Conservation (phyloP, 352 stramenopile genomes). For the Globisporangium radiosum region DNA sequence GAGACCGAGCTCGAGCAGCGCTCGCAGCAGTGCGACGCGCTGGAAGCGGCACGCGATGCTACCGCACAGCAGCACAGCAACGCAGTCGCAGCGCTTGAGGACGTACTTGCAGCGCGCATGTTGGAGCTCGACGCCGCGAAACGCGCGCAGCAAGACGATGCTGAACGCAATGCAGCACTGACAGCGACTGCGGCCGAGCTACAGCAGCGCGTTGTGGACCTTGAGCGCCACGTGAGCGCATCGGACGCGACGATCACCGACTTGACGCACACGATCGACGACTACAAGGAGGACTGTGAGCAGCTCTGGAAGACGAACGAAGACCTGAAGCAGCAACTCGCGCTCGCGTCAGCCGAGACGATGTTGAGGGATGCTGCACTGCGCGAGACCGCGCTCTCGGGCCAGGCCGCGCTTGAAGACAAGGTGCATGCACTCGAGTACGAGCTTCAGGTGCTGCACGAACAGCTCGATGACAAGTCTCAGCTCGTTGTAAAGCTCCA, state of each 20-base stretch:
- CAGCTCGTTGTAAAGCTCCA: conserved; percentile 40
- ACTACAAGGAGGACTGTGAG: conserved; percentile 79
- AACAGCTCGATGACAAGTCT: conserved; percentile 53
- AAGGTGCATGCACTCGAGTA: conserved; percentile 58
- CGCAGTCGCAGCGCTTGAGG: conserved; percentile 18
- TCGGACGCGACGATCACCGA: conserved; percentile 19
- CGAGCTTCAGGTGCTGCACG: conserved; percentile 49
- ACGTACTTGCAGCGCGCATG: neutral
- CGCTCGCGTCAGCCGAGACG: conserved; percentile 41
- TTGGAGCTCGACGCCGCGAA: conserved; percentile 3
- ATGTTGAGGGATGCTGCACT: conserved; percentile 55
- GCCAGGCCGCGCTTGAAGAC: conserved; percentile 36
- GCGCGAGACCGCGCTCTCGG: conserved; percentile 47
- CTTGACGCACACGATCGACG: conserved; percentile 48
- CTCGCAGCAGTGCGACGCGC: conserved; percentile 22
- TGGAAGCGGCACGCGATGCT: conserved; percentile 20
- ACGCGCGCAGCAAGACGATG: conserved; percentile 5
- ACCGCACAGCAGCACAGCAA: conserved; percentile 26
- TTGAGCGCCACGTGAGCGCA: conserved; percentile 27
- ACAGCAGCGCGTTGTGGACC: conserved; percentile 25
- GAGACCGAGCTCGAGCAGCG: conserved; percentile 29
- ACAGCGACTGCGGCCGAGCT: neutral
- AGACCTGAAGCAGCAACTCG: conserved; percentile 72
- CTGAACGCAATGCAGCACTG: conserved; percentile 5
- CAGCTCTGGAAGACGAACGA: conserved; percentile 77